Base-by-base conservation (phyloP, 164 flowering plant genomes). In the Magnolia changhungtana region DNA sequence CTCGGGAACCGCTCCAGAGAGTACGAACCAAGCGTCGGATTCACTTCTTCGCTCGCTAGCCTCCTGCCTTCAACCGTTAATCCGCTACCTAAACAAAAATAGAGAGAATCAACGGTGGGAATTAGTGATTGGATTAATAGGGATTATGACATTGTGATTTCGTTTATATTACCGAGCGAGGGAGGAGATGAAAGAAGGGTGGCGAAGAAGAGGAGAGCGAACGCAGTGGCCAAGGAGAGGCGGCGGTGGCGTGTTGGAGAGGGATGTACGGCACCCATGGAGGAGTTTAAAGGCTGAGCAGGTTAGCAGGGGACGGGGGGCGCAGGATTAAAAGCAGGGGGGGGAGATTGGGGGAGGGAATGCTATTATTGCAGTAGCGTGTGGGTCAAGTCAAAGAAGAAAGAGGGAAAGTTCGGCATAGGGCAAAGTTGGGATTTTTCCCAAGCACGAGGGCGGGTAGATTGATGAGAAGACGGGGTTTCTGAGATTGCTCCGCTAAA, bases 381-480 rank as follows among this genome's bases (percentile, higher is more conserved):
- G 80, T 72, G 75, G 77, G 84, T 81, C 85, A 83, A 87, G 87
- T 87, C 88, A 87, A 87, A 85, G 73, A 73, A 65, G 29, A 55
- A 5, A 37, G 45, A 37, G 45, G 45, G 45, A 37, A 37, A 37
- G 45, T 0, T 3, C 6, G 61, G 1, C 61, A 16, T 2, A 8
- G 61, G 61, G 13, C 18, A 55, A 55, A 55, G 18, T 11, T 55
- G 61, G 61, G 18, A 55, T 55, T 55, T 16, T 55, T 11, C 61
- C 4, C 13, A 16, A 55, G 61, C 18, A 55, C 4, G 61, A 11
- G 13, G 61, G 4, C 50, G 68, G 64, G 66, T 24, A 52, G 37
- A 23, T 55, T 55, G 13, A 55, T 55, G 19, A 55, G 13, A 55
- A 2, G 10, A 3, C 61, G 61, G 61, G 61, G 19, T 55, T 55